Evolutionary conservation across 345 rosid genomes (phyloP), one percentile per base, ranked within the genome.

Genomic region (Citrus cavaleriei): DNA sequence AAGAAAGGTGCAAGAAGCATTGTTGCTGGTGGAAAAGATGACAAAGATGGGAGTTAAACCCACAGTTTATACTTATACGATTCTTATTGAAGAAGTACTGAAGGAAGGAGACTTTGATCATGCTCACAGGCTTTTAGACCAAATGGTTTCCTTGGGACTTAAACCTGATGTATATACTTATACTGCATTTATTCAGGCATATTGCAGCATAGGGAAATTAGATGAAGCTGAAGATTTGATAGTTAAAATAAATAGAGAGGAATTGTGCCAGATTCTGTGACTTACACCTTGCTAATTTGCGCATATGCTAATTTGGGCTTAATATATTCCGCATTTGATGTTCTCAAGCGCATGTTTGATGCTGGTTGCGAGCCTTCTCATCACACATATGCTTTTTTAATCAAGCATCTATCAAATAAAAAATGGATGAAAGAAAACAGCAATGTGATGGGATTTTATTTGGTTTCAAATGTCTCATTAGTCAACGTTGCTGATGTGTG

Each of bases 341-440:
- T 92, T 70, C 94, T 95, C 70, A 93, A 90, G 85, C 79, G 88
- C 66, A 95, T 95, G 98, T 72, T 88, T 84, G 93, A 87, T 86
- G 71, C 85, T 84, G 91, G 89, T 51, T 92, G 93, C 74, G 92
- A 92, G 81, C 98, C 98, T 82, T 92, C 95, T 82, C 89, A 87
- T 60, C 85, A 79, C 69, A 88, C 95, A 2, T 93, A 90, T 85
- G 77, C 88, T 64, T 80, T 87, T 84, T 80, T 95, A 81, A 85
- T 95, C 82, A 87, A 82, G 84, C 87, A 90, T 86, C 85, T 92
- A 9, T 66, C 72, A 70, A 82, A 84, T 78, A 85, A 78, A 81
- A 90, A 83, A 78, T 66, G 69, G 78, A 82, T 76, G 70, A 84
- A 80, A 67, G 87, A 84, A 73, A 78, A 85, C 63, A 63, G 35